Evolutionary conservation across 2,329 filamentous ascomycete genomes (phyloP).

Genomic region (Nigrospora osmanthi): DNA sequence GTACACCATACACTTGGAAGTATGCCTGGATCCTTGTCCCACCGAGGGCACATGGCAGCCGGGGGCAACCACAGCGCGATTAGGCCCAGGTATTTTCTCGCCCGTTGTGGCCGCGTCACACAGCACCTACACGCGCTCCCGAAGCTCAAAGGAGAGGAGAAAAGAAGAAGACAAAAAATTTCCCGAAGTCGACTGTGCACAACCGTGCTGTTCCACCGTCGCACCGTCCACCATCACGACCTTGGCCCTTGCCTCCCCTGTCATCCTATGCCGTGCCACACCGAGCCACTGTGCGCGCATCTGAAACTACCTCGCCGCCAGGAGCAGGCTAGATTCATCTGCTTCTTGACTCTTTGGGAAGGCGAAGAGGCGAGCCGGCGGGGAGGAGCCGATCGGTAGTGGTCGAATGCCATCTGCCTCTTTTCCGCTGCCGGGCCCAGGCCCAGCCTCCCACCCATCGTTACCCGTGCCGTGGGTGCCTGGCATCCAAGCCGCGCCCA

Average conservation of each 20-base stretch:
- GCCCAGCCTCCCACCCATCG: too few species aligned
- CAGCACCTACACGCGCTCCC: conserved; percentile 12
- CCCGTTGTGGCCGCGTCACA: conserved; percentile 21
- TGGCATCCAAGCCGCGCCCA: too few species aligned
- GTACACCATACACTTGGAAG: too few species aligned
- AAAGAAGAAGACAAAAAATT: conserved; percentile 11
- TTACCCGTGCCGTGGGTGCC: too few species aligned
- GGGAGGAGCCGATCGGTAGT: conserved; percentile 12
- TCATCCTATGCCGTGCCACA: conserved; percentile 24
- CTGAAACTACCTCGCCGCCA: conserved; percentile 20
- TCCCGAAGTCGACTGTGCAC: conserved; percentile 27
- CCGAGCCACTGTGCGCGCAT: conserved; percentile 17
- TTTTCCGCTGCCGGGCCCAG: conserved; percentile 2
- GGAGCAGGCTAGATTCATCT: conserved; percentile 11
- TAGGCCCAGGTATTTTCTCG: conserved; percentile 12
- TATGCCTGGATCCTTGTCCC: conserved; percentile 9
- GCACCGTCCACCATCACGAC: conserved; percentile 11
- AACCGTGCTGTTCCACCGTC: conserved; percentile 21
- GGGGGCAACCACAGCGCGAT: conserved; percentile 2
- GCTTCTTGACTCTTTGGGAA: conserved; percentile 12
- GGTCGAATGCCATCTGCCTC: conserved; percentile 16
- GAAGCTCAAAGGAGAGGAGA: conserved; percentile 16
- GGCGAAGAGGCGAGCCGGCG: conserved; percentile 9
- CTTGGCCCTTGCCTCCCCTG: conserved; percentile 13
- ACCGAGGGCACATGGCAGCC: conserved; percentile 22